These are phyloP conservation scores for Scenedesmus sp. DNA, from an alignment of 163 green algal species.

Conservation along the genomic window DNA sequence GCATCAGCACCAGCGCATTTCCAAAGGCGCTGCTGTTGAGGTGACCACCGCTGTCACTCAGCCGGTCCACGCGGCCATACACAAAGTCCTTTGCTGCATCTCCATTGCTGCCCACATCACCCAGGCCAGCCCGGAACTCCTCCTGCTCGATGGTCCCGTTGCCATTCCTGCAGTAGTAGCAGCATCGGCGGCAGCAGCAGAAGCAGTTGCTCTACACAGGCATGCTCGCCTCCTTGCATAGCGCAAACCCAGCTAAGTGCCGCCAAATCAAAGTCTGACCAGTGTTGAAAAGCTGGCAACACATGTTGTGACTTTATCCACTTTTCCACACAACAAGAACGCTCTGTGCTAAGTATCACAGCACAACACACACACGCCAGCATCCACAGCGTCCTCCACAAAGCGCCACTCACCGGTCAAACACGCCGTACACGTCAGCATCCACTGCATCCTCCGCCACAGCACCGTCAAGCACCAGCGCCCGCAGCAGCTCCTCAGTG, in stretches of 20 bases:
- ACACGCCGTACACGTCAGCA: conserved; percentile 40
- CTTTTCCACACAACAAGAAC: too few relatives aligned
- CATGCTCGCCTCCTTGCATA: too few relatives aligned
- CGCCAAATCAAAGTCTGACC: too few relatives aligned
- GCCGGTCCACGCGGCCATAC: conserved; percentile 33
- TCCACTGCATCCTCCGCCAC: conserved; percentile 48
- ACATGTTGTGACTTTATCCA: too few relatives aligned
- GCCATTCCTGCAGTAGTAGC: conserved; percentile 27
- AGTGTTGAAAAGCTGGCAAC: too few relatives aligned
- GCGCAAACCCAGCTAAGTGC: too few relatives aligned
- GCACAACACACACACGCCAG: not conserved
- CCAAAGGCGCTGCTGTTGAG: conserved; percentile 13
- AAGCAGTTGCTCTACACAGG: not conserved
- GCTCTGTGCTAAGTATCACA: too few relatives aligned
- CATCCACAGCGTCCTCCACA: too few relatives aligned
- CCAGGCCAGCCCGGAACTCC: conserved; percentile 26
- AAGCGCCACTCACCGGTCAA: conserved; percentile 20
- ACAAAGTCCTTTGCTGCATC: conserved; percentile 41
- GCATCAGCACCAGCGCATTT: conserved; percentile 37
- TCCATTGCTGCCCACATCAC: conserved; percentile 32
- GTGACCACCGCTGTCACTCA: conserved; percentile 19
- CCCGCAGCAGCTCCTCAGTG: conserved; percentile 51
- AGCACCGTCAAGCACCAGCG: conserved; percentile 46
- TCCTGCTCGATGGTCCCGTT: conserved; percentile 38
- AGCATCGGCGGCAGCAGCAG: not conserved